A percentile compares a stretch with the other conserved stretches of the same genome.
Conservation (phyloP, 202 grass and related monocot species). For the Saccharum hybrid region DNA sequence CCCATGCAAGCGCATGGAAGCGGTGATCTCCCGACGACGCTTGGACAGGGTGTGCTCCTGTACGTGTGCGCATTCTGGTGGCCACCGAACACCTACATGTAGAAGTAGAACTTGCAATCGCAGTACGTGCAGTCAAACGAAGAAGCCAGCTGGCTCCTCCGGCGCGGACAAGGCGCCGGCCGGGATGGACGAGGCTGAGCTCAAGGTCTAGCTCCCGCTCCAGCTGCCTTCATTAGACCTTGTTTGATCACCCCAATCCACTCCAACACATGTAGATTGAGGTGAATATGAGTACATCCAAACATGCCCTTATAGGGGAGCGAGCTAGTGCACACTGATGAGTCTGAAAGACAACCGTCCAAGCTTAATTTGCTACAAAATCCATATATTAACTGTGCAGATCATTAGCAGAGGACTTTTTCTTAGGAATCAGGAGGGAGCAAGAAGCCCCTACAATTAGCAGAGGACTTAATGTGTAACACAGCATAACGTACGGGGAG, state of each 20-base stretch:
- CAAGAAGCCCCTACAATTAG: background rate
- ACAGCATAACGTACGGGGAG: no score
- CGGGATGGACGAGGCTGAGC: slow-evolving; percentile 11
- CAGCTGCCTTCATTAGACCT: background rate
- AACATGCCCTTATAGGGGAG: background rate
- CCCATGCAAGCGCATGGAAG: slow-evolving; percentile 11
- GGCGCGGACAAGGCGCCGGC: background rate
- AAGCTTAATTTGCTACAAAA: background rate
- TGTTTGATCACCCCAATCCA: no score
- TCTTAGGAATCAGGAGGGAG: background rate
- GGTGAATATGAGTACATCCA: no score
- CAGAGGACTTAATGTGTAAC: no score
- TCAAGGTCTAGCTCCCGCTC: slow-evolving; percentile 31
- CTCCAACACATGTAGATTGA: no score
- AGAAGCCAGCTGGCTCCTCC: slow-evolving; percentile 33
- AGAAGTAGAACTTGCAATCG: slow-evolving; percentile 54
- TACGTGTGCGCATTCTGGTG: slow-evolving; percentile 54
- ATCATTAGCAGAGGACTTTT: background rate
- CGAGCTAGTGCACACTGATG: background rate
- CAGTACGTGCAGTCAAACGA: slow-evolving; percentile 60
- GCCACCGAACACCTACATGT: slow-evolving; percentile 61
- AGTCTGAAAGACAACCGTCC: background rate
- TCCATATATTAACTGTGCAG: background rate
- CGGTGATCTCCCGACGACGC: slow-evolving; percentile 24
- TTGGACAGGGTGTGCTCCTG: slow-evolving; percentile 52